Evolutionary conservation across 2,329 filamentous ascomycete genomes (phyloP), one percentile per base, ranked within the genome.

Genomic region (Grosmannia serpens): DNA sequence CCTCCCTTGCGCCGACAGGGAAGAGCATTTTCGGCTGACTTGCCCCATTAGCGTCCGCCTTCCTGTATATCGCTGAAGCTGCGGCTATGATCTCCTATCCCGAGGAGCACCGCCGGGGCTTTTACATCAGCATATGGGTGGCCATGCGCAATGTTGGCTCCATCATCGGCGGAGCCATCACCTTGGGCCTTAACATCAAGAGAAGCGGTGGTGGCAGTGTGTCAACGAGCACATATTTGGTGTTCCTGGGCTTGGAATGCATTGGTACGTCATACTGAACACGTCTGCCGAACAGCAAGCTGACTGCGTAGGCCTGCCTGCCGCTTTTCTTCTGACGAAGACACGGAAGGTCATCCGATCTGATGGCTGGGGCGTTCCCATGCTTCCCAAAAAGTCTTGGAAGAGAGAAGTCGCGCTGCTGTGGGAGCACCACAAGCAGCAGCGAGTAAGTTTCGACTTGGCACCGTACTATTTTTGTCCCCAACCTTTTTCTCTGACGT

Each of bases 1-100:
- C 24, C 4, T 55, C 17, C 4, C 33, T 44, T 4, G 13, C 47
- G 4, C 5, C 38, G 10, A 33, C 11, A n/a, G 31, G 11, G 7
- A 33, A 33, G 11, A 33, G 31, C 11, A 11, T 7, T 33, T 7
- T 6, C 11, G 31, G 11, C 31, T 33, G 11, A 33, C n/a, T 33
- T 33, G 31, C 11, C 31, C 27, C 13, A 31, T 4, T 33, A 55
- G 54, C 54, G 2, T 50, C 46, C 13, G 26, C 54, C n/a, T 50
- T 56, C 24, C 54, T 56, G 26, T 56, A 56, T 24, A 31, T 57
- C 22, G 31, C 56, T 47, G 56, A 57, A 35, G 47, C 56, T 11
- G 15, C 56, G 56, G 11, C 56, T 15, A 57, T 57, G 56, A 52
- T 57, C 22, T 57, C 56, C 13, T 57, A 57, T 29, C 56, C 56